Evolutionary conservation across 768 basidiomycete genomes (phyloP).

Genomic region (Rhizopogon rudus): DNA sequence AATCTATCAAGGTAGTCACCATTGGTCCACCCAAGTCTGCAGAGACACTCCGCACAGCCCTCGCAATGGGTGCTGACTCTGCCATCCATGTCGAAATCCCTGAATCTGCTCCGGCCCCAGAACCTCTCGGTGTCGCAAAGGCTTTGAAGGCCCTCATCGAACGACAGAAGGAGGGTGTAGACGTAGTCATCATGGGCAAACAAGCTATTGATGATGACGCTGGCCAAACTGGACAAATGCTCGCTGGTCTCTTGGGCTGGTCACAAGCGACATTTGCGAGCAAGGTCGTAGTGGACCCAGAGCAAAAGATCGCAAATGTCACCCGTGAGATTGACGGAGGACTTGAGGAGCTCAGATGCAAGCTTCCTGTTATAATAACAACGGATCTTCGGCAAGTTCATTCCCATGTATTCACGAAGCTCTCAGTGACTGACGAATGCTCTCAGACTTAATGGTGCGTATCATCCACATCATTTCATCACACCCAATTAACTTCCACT

Average conservation of each 20-base stretch:
- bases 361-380: conserved; percentile 81
- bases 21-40: conserved; percentile 88
- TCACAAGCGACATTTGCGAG: conserved; percentile 95
- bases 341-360: conserved; percentile 72
- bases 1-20: conserved; percentile 88
- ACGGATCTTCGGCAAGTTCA: conserved; percentile 81
- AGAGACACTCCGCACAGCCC: conserved; percentile 91
- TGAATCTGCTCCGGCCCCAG: conserved; percentile 67
- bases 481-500: background rate
- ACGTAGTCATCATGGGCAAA: conserved; percentile 94
- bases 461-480: background rate
- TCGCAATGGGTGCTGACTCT: conserved; percentile 96
- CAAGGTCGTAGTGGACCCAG: conserved; percentile 68
- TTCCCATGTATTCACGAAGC: background rate
- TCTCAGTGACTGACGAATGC: background rate
- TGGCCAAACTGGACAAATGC: conserved; percentile 95
- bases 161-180: conserved; percentile 55
- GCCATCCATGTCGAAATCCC: conserved; percentile 87
- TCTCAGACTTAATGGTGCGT: conserved; percentile 66
- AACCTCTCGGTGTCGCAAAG: conserved; percentile 90
- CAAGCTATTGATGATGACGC: conserved; percentile 98
- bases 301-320: conserved; percentile 61
- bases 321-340: conserved; percentile 95
- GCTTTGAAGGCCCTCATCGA: conserved; percentile 74
- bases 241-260: conserved; percentile 90